Conservation (phyloP, 257 asterid genomes). For the Lantana camara region DNA sequence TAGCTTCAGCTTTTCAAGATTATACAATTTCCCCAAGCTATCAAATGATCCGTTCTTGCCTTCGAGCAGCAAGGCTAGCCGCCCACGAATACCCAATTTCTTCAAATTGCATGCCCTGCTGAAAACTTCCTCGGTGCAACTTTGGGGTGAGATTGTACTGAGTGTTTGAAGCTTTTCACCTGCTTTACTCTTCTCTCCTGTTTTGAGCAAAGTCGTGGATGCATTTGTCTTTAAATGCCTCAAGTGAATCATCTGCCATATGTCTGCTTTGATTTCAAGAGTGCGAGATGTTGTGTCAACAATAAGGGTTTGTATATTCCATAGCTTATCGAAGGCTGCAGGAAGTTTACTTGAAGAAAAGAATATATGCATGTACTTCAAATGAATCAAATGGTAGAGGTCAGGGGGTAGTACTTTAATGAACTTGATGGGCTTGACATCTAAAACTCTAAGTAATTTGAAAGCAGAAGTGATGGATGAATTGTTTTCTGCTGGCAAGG, state of each 20-base stretch:
- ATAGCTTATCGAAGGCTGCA: constrained; percentile 27
- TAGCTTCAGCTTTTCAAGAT: constrained; percentile 49
- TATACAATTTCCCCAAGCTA: constrained; percentile 28
- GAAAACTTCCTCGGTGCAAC: constrained; percentile 37
- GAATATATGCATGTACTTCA: constrained; percentile 42
- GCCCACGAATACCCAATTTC: constrained; percentile 48
- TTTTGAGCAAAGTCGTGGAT: constrained; percentile 30
- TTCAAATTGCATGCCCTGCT: constrained; percentile 37
- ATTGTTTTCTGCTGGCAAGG: constrained; percentile 24
- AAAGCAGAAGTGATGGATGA: constrained; percentile 29
- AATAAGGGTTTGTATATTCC: constrained; percentile 47
- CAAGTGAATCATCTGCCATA: constrained; percentile 40
- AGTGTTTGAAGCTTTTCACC: constrained; percentile 40
- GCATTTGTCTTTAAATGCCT: constrained; percentile 49
- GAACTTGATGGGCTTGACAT: constrained; percentile 34
- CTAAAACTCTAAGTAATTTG: constrained; percentile 37
- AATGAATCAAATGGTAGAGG: constrained; percentile 31
- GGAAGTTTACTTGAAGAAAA: constrained; percentile 34
- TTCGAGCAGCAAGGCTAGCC: constrained; percentile 32
- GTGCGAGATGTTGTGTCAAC: constrained; percentile 25
- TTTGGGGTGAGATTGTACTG: constrained; percentile 45
- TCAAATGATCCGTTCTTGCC: constrained; percentile 34
- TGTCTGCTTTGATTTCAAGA: constrained; percentile 36
- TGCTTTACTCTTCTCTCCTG: constrained; percentile 1
- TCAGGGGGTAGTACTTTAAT: constrained; percentile 29